A percentile compares a stretch with the other conserved stretches of the same genome.
phyloP scores from a whole-genome alignment of 2,329 filamentous ascomycete species.

The Colletotrichum neosansevieriae region DNA sequence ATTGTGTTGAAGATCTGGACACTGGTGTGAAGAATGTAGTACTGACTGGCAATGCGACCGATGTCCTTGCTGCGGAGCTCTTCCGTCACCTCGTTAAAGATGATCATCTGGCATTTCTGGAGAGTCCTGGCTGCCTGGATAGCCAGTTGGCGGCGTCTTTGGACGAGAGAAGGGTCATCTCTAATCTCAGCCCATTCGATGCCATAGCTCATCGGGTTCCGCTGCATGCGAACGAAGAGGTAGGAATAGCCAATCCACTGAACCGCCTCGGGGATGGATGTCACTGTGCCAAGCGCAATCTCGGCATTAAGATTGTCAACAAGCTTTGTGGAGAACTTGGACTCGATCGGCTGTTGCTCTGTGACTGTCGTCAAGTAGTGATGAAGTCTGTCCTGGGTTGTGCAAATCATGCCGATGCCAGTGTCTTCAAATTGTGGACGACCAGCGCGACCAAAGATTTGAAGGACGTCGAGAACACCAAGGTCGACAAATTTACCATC shows the following conservation, averaged over 20 bases:
- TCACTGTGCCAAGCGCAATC: slow-evolving; percentile 93
- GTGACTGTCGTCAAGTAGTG: slow-evolving; percentile 96
- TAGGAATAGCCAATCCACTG: slow-evolving; percentile 99
- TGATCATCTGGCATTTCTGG: slow-evolving; percentile 97
- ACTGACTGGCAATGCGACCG: slow-evolving; percentile 96
- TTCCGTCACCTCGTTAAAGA: slow-evolving; percentile 95
- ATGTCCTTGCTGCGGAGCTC: slow-evolving; percentile 95
- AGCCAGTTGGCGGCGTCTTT: slow-evolving; percentile 85
- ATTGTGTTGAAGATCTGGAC: slow-evolving; percentile 96
- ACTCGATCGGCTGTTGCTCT: slow-evolving; percentile 96
- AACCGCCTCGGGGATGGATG: slow-evolving; percentile 91
- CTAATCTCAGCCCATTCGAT: slow-evolving; percentile 94
- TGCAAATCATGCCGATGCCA: slow-evolving; percentile 98
- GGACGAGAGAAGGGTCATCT: slow-evolving; percentile 89
- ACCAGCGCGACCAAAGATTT: slow-evolving; percentile 98
- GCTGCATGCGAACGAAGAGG: slow-evolving; percentile 94
- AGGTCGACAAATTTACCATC: slow-evolving; percentile 97
- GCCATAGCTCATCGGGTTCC: slow-evolving; percentile 90
- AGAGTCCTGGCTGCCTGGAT: slow-evolving; percentile 89
- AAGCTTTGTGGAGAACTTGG: slow-evolving; percentile 91
- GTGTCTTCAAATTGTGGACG: slow-evolving; percentile 97
- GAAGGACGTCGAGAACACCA: slow-evolving; percentile 94
- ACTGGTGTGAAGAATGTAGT: slow-evolving; percentile 92
- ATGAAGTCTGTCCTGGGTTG: slow-evolving; percentile 90
- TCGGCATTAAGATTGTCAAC: slow-evolving; percentile 98